These are phyloP conservation scores for Globisporangium heterothallicum DNA, from an alignment of 352 stramenopile genomes.

Conservation along the genomic window DNA sequence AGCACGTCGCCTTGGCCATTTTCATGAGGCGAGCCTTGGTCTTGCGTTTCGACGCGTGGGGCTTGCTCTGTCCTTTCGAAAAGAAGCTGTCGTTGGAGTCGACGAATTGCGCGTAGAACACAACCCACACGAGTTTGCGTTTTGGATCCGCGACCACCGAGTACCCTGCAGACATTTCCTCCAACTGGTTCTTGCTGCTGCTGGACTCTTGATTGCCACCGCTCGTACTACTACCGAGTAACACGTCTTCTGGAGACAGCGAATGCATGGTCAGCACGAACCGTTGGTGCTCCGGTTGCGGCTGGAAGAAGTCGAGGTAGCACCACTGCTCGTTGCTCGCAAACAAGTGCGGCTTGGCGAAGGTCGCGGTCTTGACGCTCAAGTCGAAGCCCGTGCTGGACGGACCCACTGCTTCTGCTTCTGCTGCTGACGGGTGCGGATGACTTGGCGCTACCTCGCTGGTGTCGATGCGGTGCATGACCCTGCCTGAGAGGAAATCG, in stretches of 20 bases:
- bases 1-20: constrained; percentile 20
- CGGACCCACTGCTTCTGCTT: not conserved
- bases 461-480: constrained; percentile 26
- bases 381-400: constrained; percentile 5
- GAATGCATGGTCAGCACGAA: constrained; percentile 37
- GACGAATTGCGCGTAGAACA: constrained; percentile 10
- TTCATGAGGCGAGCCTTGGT: constrained; percentile 18
- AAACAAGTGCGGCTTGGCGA: constrained; percentile 36
- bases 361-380: constrained; percentile 35
- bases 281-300: constrained; percentile 8
- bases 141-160: constrained; percentile 14
- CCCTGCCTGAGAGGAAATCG: constrained; percentile 21
- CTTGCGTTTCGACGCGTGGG: constrained; percentile 17
- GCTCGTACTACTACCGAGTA: constrained; percentile 20
- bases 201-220: constrained; percentile 19
- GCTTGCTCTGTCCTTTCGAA: constrained; percentile 8
- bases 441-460: not conserved
- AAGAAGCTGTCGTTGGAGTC: not conserved
- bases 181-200: constrained; percentile 17
- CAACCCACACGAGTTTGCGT: constrained; percentile 15
- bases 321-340: constrained; percentile 47
- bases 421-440: not conserved
- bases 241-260: constrained; percentile 34
- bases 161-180: constrained; percentile 17
- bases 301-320: constrained; percentile 26